Base-by-base conservation (phyloP, 1,284 basidiomycete genomes). In the Boletus hoseneyae region DNA sequence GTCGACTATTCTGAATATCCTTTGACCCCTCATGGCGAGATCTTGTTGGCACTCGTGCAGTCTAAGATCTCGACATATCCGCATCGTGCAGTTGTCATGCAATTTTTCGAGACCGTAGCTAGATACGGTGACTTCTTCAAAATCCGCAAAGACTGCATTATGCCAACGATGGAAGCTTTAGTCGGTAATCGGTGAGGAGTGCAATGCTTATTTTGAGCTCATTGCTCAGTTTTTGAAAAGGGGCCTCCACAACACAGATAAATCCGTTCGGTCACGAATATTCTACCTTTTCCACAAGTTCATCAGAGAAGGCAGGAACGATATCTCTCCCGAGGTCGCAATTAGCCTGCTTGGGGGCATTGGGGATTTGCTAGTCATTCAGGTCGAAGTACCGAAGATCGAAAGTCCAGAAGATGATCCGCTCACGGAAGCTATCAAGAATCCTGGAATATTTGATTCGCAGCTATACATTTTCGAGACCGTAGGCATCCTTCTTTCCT, bases 101-200 rank as follows among this genome's bases (percentile, higher is more conserved):
- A 96, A 64, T 97, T 90, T 71, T 98, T 98, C 59, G 97, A 99
- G 71, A 91, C 91, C 19, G 80, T 84, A 9, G 84, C 93, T 13
- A 83, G 97, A 48, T 99, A 99, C 67, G 82, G 86, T 35, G 94
- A 98, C 65, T 98, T 98, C 69, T 99, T 98, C 82, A 93, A 91
- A 69, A 83, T 93, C 32, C 85, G 92, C 55, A 87, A 88, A 64
- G 84, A 93, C 56, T 89, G 87, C 59, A 88, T 98, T 55, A 75
- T 90, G 62, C 87, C 90, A 23, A 83, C 92, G 5, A 73, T 99
- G 42, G 87, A 95, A 60, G 88, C 91, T 2, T 93, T 99, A 77
- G 79, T 99, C 25, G 93, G 91, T 62, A 60, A 70, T 57, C 78
- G 90, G 92, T 93, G 63, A 57, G 82, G 66, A 27, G 32, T 36